Percentiles rank a stretch among this genome's conserved stretches.
These are phyloP conservation scores for Chrysoporthe deuterocubensis DNA, from an alignment of 2,329 filamentous ascomycete genomes.

Conservation along the genomic window DNA sequence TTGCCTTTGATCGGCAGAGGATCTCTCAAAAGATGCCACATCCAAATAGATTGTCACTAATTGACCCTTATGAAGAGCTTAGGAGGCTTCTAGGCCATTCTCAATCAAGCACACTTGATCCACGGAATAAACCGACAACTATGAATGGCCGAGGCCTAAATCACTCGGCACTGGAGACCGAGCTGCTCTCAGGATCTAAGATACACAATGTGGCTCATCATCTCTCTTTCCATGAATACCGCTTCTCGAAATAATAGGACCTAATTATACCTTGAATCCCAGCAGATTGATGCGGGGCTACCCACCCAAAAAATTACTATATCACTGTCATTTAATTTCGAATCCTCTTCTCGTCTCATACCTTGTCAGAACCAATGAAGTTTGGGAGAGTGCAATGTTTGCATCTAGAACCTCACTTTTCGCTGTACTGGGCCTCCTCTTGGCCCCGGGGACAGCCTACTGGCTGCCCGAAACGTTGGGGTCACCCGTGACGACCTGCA, in stretches of 20 bases:
- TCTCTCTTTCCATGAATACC: neutral
- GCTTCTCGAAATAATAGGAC: neutral
- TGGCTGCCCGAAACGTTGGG: conserved; percentile 29
- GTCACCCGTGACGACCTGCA: conserved; percentile 27
- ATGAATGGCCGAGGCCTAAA: neutral
- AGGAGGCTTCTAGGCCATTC: neutral
- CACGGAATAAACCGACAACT: neutral
- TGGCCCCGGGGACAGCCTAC: conserved; percentile 22
- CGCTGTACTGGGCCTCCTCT: neutral
- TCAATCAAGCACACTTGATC: neutral
- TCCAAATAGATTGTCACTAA: neutral
- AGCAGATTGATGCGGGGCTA: neutral
- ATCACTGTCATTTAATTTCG: neutral
- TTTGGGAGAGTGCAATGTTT: neutral
- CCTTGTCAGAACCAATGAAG: neutral
- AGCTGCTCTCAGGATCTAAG: neutral
- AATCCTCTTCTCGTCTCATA: neutral
- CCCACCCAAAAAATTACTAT: neutral
- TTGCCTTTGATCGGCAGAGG: too few species aligned
- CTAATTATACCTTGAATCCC: neutral
- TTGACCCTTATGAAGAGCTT: neutral
- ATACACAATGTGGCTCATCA: neutral
- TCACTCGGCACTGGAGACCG: neutral
- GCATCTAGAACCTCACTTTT: neutral
- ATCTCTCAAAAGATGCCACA: too few species aligned